Evolutionary conservation across 805 yeast genomes (phyloP), one percentile per base, ranked within the genome.

Genomic region (Ogataea trehalophila): DNA sequence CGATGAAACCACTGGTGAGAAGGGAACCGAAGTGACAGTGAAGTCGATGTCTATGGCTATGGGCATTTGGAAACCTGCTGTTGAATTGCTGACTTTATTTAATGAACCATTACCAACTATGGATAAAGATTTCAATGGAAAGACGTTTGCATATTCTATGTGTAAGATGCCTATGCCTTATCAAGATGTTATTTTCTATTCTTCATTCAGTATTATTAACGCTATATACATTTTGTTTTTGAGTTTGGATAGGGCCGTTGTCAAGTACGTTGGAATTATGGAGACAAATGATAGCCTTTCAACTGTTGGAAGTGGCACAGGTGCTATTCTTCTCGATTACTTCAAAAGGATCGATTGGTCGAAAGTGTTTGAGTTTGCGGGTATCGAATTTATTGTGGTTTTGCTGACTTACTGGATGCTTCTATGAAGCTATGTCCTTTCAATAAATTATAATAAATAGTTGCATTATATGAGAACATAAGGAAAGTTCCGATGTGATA

Each of bases 41-140:
- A 94, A 94, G 65, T 81, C 95, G 4, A 80, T 85, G 44, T 85
- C 97, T 14, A 87, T 94, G 95, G 91, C 96, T 20, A 87, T 88
- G 82, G 98, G 98, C 0, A 81, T 94, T 29, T 67, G 72, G 44
- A 72, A 73, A 45, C 99, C 99, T 0, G 98, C 96, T 0, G 77
- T 90, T 40, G 97, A 94, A 62, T 64, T 94, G 43, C 66, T 94
- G 6, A 80, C 96, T 0, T 71, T 94, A 37, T 59, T 46, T 26
- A 44, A 44, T 33, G 14, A 34, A 5, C 42, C 46, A 2, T 15
- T 37, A 7, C 26, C 43, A 16, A 42, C 35, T 13, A 42, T 37
- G 29, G 48, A 48, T 1, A 33, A 46, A 7, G 44, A 48, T 4
- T 39, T 39, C 17, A 43, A 41, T 20, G 49, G 49, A 9, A 36